Base-by-base conservation (phyloP, 2,329 filamentous ascomycete genomes). In the Hypocrella siamensis region DNA sequence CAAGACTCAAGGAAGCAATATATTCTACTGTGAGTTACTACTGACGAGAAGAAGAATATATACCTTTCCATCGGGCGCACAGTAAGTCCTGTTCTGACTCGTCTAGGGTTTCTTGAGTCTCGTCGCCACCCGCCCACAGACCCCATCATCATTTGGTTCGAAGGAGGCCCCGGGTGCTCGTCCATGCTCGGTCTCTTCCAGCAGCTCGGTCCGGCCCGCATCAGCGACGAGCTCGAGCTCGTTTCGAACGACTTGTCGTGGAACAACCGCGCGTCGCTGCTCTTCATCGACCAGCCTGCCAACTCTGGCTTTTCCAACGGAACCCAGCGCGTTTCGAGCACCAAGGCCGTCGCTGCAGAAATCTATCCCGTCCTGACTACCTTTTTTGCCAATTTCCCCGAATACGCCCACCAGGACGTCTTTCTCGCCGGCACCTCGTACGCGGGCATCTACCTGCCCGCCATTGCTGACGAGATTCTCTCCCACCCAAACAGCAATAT, bases 301-400 rank as follows among this genome's bases (percentile, higher is more conserved):
- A 96, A 96, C 48, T 85, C 93, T 38, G 90, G 90, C 43, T 96
- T 85, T 65, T 96, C 88, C 10, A 94, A 96, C 70, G 92, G 83
- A 44, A 85, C 81, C 42, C 74, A 78, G 50, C 67, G 74, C 17
- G 88, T 96, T 47, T 85, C 75, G 61, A 88, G 88, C 69, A 96
- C 88, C 16, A 73, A 90, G 40, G 86, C 86, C 42, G 90, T 88
- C 29, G 83, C 83, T 62, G 94, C 96, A 72, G 90, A 96, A 49
- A 77, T 96, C 46, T 96, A 94, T 51, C 88, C 88, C 42, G 78
- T 96, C 40, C 66, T 98, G 43, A 90, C 86, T 25, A 79, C 96
- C 43, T 98, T 98, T 74, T 96, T 96, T 71, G 79, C 93, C 61
- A 81, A 94, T 56, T 96, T 96, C 70, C 88, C 90, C 36, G 71